Percentiles rank a stretch among this genome's conserved stretches.
Evolutionary conservation across 495 filamentous ascomycete genomes (phyloP).

Genomic region (Penicillium flavigenum): DNA sequence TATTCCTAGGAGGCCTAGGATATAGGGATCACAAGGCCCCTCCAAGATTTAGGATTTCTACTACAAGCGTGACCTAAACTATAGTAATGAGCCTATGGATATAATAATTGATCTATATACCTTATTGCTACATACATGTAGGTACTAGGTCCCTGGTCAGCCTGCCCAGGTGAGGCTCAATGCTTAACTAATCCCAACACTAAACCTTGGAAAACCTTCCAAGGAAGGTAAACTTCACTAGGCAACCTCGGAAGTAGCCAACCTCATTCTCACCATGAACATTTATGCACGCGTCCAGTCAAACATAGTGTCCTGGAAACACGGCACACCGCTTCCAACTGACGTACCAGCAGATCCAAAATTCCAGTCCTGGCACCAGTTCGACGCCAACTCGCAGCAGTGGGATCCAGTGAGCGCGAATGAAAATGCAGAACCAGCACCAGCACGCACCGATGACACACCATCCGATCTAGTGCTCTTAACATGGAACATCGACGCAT

Average conservation of each 20-base stretch:
- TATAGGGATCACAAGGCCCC: no score
- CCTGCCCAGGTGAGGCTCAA: background rate
- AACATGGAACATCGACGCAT: constrained; percentile 25
- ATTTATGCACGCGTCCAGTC: background rate
- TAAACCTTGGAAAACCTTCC: background rate
- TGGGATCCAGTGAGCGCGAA: constrained; percentile 6
- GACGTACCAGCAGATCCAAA: background rate
- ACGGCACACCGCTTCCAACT: constrained; percentile 5
- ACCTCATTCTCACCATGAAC: background rate
- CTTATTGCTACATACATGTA: no score
- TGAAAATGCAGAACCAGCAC: background rate
- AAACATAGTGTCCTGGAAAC: constrained; percentile 1
- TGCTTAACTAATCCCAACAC: constrained; percentile 9
- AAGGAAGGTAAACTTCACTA: background rate
- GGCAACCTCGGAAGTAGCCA: background rate
- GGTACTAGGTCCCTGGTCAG: background rate
- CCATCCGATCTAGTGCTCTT: constrained; percentile 10
- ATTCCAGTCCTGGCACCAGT: constrained; percentile 18
- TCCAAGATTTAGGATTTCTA: no score
- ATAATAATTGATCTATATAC: background rate
- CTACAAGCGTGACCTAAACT: background rate
- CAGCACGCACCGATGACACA: background rate
- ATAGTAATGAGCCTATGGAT: background rate
- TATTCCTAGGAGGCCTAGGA: no score
- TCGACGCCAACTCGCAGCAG: constrained; percentile 6